Base-by-base conservation (phyloP, 306 rosid genomes). In the Ammopiptanthus mongolicus region DNA sequence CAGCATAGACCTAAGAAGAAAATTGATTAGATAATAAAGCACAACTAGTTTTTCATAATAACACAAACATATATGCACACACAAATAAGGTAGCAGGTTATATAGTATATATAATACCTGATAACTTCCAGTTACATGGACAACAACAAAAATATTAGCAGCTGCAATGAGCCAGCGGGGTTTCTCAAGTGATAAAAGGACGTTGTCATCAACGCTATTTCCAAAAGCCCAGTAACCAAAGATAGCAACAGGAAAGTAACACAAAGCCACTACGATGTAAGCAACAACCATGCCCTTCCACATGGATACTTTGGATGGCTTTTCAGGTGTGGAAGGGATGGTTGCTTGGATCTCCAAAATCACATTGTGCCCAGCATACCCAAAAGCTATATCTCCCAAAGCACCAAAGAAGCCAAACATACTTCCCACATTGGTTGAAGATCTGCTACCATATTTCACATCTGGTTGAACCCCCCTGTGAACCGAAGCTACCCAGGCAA, bases 311-410 rank as follows among this genome's bases (percentile, higher is more conserved):
- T 93, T 93, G 3, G 98, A 91, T 9, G 98, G 98, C 80, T 86
- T 89, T 84, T 89, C 97, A 0, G 97, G 92, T 3, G 96, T 88
- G 4, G 98, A 89, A n/a, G 96, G 97, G n/a, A 93, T 89, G 1
- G 98, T 93, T 61, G 97, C 93, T 82, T 93, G 98, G 71, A 93
- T 91, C 80, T 93, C 98, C 18, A 91, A 77, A n/a, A 92, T 88
- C 47, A 92, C 97, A 9, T 81, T 92, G 81, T 92, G 97, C 22
- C 91, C 97, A 2, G 91, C 93, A 79, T 89, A 89, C 18, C 96
- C 96, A 77, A 88, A 92, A 67, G 93, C 96, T 42, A 92, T 87
- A 3, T 81, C 83, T 1, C 97, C 97, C 53, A 92, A 56, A 8
- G 83, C 96, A 59, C 42, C 75, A 0, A 92, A 82, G 88, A 92